Conservation (phyloP, 345 rosid species). For the Camelina neglecta region DNA sequence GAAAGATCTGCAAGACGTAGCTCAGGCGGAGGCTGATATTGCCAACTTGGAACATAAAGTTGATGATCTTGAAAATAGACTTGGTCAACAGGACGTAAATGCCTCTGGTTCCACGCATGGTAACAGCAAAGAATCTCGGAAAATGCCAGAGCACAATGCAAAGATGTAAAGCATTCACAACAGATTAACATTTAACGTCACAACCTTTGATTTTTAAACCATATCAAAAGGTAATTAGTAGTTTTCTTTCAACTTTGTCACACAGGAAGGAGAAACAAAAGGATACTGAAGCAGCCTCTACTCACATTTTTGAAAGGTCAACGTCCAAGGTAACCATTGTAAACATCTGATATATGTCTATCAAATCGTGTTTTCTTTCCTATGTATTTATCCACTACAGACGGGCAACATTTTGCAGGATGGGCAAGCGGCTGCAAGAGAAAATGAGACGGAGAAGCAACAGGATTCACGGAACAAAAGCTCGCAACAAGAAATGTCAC, state of each 20-base stretch:
- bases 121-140: constrained; percentile 41
- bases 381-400: constrained; percentile 10
- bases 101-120: constrained; percentile 49
- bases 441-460: constrained; percentile 48
- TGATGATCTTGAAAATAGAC: constrained; percentile 62
- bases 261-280: constrained; percentile 62
- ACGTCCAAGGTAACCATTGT: constrained; percentile 57
- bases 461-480: constrained; percentile 48
- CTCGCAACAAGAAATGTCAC: constrained; percentile 49
- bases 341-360: constrained; percentile 5
- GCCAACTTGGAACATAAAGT: constrained; percentile 63
- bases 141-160: constrained; percentile 41
- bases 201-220: constrained; percentile 9
- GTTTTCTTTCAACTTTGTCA: constrained; percentile 26
- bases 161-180: constrained; percentile 50
- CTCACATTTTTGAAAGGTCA: constrained; percentile 49
- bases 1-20: constrained; percentile 70
- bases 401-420: constrained; percentile 45
- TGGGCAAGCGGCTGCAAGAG: constrained; percentile 44
- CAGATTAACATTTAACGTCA: neutral
- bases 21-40: constrained; percentile 64
- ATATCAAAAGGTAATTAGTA: constrained; percentile 25
- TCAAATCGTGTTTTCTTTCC: neutral
- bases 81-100: constrained; percentile 52
- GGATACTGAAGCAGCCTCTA: constrained; percentile 46